These are phyloP conservation scores for Bruguiera parviflora DNA, from an alignment of 345 rosid genomes.

Conservation along the genomic window DNA sequence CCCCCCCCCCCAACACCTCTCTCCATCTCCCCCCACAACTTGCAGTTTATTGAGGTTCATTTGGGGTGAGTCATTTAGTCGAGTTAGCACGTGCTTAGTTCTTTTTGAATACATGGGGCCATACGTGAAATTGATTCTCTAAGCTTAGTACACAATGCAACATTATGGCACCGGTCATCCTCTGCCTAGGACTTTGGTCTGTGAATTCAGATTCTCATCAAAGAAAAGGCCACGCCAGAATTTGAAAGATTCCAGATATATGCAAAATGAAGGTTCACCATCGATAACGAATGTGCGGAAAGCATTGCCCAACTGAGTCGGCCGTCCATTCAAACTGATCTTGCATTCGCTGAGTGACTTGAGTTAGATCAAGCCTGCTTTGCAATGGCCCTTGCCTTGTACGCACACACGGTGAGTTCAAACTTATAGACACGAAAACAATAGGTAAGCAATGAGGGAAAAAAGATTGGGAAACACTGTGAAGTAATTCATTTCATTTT, in stretches of 20 bases:
- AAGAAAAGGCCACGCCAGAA: background rate
- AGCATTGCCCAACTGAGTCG: too few species aligned
- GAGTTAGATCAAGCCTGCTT: background rate
- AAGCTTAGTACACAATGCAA: too few species aligned
- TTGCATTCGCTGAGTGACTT: background rate
- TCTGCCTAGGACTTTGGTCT: background rate
- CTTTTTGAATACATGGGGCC: background rate
- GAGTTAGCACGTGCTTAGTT: background rate
- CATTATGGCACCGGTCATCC: background rate
- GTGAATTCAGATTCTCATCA: background rate
- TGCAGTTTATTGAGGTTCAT: constrained; percentile 17
- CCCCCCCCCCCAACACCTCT: constrained; percentile 21
- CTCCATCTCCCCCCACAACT: constrained; percentile 12
- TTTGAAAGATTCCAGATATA: background rate
- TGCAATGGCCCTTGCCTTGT: background rate
- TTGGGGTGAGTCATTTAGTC: constrained; percentile 12
- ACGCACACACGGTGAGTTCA: background rate
- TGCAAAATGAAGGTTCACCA: too few species aligned
- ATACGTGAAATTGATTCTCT: background rate
- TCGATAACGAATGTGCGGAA: too few species aligned
- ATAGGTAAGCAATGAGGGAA: background rate
- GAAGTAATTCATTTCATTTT: too few species aligned
- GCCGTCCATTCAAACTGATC: too few species aligned
- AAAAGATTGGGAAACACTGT: too few species aligned
- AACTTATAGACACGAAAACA: background rate